These are phyloP conservation scores for Thalassiosira profunda DNA, from an alignment of 108 stramenopile species.

Conservation along the genomic window DNA sequence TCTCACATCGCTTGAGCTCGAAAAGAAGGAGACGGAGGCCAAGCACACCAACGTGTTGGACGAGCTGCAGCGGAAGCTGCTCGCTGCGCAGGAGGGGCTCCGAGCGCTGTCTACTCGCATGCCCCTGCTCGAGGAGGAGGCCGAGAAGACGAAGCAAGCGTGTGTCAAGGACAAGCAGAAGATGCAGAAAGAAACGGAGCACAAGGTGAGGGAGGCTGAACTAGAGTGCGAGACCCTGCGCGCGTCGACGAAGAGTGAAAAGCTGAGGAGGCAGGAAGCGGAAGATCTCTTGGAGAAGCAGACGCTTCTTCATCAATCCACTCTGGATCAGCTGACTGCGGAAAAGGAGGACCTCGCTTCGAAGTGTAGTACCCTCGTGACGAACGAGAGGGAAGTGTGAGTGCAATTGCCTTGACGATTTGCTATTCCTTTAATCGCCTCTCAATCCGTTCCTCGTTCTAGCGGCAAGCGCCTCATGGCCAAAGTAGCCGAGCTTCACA, in stretches of 20 bases:
- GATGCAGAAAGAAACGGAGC: conserved; percentile 18
- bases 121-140: conserved; percentile 5
- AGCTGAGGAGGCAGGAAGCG: conserved; percentile 2
- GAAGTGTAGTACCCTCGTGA: too few relatives aligned
- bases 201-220: background rate
- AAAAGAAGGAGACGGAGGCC: too few relatives aligned
- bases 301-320: conserved; percentile 4
- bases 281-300: conserved; percentile 7
- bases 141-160: background rate
- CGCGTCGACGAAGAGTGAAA: conserved; percentile 2
- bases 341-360: conserved; percentile 21
- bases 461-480: too few relatives aligned
- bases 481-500: too few relatives aligned
- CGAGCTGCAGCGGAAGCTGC: conserved; percentile 12
- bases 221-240: conserved; percentile 22
- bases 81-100: background rate
- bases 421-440: too few relatives aligned
- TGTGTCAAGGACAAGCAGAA: conserved; percentile 13
- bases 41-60: background rate
- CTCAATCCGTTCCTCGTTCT: too few relatives aligned
- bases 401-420: too few relatives aligned
- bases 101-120: conserved; percentile 8
- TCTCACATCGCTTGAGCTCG: too few relatives aligned
- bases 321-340: conserved; percentile 20
- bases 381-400: too few relatives aligned